phyloP scores from a whole-genome alignment of 106 monocot species.

The Allium fistulosum region DNA sequence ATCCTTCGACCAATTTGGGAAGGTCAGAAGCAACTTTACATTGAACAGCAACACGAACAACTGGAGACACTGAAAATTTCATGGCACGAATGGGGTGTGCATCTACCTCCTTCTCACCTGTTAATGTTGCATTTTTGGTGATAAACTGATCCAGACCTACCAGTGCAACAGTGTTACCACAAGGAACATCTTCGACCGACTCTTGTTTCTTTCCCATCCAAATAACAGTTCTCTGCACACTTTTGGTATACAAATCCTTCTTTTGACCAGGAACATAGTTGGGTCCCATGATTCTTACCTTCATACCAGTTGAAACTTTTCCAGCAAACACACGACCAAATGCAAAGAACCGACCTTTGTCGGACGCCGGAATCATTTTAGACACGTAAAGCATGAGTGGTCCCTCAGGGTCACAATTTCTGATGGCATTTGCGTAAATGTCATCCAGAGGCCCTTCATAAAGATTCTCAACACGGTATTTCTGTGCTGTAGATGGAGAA shows the following conservation, averaged over 20 bases:
- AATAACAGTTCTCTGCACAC: slow-evolving; percentile 23
- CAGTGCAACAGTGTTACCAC: slow-evolving; percentile 25
- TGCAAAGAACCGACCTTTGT: slow-evolving; percentile 28
- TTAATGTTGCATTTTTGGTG: slow-evolving; percentile 27
- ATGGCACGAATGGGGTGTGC: slow-evolving; percentile 27
- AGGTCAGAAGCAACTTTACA: slow-evolving; percentile 29
- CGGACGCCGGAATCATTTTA: slow-evolving; percentile 28
- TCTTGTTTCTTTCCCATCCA: slow-evolving; percentile 33
- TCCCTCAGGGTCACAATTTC: slow-evolving; percentile 24
- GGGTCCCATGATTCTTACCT: slow-evolving; percentile 21
- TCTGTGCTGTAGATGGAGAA: slow-evolving; percentile 24
- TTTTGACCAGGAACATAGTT: slow-evolving; percentile 26
- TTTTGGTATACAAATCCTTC: slow-evolving; percentile 22
- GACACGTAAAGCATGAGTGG: slow-evolving; percentile 31
- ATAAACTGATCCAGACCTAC: slow-evolving; percentile 24
- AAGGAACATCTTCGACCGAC: slow-evolving; percentile 26
- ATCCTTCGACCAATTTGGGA: slow-evolving; percentile 21
- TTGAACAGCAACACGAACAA: slow-evolving; percentile 27
- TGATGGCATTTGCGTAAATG: slow-evolving; percentile 23
- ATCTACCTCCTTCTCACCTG: slow-evolving; percentile 25
- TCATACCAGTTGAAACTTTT: slow-evolving; percentile 15
- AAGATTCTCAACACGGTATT: slow-evolving; percentile 25
- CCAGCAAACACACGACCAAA: slow-evolving; percentile 26
- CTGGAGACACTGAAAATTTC: slow-evolving; percentile 27
- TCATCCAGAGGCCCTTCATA: slow-evolving; percentile 26